Base-by-base conservation (phyloP, 371 early-diverging fungal genomes). In the Mortierella sp. region DNA sequence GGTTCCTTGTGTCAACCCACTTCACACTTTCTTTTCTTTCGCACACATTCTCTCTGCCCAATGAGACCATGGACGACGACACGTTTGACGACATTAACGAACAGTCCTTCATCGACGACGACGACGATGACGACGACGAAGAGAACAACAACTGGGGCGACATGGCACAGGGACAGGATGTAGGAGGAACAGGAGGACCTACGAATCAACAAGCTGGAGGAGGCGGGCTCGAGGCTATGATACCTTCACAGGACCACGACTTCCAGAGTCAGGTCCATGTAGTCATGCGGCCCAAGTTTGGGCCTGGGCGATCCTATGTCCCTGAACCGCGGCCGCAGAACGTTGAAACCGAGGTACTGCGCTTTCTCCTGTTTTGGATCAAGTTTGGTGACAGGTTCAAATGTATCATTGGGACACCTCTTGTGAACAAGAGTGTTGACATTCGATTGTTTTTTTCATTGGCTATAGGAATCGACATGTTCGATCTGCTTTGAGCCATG, bases 401-500 rank as follows among this genome's bases (percentile, higher is more conserved):
- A 46, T 46, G 31, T 59, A 16, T 74, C 19, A 50, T 13, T 31
- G 44, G 26, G 75, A 28, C 43, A 40, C 10, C 11, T 71, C n/a
- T 37, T 50, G 44, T 46, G 5, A 13, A 11, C 8, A 11, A 1
- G 43, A 43, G 5, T 43, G 8, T 3, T 46, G 48, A 46, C 2
- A 2, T 46, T 5, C 13, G 9, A 11, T 13, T 16, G 0, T 4
- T 6, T 59, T 59, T 31, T 43, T 46, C 8, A 8, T 46, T 13
- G 8, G 13, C 8, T 46, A 13, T 46, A 83, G 81, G 86, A 86
- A 57, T 86, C 86, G 21, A 82, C 75, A 13, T 88, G 88, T 57
- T 82, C 85, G 0, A 88, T 88, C 28, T 88, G 88, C 46, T 84
- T 84, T 40, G 88, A 88, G 24, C 46, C 77, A 2, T 88, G 88